Conservation (phyloP, 2,329 filamentous ascomycete genomes). For the Tympanopsis confertula region DNA sequence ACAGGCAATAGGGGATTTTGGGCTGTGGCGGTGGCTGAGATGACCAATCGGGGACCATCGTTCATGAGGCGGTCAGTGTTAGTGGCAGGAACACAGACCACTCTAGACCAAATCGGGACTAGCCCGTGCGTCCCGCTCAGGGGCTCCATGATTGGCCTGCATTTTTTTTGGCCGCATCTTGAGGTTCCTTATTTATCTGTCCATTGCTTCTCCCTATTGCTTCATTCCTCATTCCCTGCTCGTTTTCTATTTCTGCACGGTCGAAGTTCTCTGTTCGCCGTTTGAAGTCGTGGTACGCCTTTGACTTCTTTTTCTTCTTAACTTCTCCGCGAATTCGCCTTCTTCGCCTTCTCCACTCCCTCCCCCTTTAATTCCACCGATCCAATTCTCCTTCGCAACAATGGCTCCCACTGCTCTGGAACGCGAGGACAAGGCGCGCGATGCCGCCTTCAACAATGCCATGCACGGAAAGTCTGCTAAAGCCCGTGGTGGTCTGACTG, state of each 20-base stretch:
- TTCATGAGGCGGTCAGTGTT: no score
- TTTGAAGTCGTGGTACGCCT: background rate
- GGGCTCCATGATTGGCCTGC: background rate
- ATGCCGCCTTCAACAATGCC: conserved; percentile 55
- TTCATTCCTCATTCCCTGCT: background rate
- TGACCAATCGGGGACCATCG: no score
- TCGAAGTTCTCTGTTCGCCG: background rate
- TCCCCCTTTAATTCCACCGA: background rate
- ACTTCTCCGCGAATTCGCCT: background rate
- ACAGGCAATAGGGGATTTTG: no score
- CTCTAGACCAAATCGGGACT: background rate
- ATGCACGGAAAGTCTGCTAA: conserved; percentile 50
- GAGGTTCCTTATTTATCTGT: background rate
- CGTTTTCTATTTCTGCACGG: background rate
- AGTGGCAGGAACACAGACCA: background rate
- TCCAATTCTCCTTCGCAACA: background rate
- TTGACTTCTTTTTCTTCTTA: background rate
- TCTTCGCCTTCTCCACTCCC: background rate
- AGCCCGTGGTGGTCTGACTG: conserved; percentile 42
- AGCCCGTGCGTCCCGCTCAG: no score
- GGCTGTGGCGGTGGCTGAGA: no score
- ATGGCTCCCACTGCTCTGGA: conserved; percentile 28
- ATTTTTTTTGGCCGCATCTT: background rate
- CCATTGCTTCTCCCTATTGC: background rate
- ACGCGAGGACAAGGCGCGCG: conserved; percentile 47